A percentile compares a stretch with the other conserved stretches of the same genome.
These are phyloP conservation scores for Colletotrichum tanaceti DNA, from an alignment of 2,329 filamentous ascomycete genomes.

Conservation along the genomic window DNA sequence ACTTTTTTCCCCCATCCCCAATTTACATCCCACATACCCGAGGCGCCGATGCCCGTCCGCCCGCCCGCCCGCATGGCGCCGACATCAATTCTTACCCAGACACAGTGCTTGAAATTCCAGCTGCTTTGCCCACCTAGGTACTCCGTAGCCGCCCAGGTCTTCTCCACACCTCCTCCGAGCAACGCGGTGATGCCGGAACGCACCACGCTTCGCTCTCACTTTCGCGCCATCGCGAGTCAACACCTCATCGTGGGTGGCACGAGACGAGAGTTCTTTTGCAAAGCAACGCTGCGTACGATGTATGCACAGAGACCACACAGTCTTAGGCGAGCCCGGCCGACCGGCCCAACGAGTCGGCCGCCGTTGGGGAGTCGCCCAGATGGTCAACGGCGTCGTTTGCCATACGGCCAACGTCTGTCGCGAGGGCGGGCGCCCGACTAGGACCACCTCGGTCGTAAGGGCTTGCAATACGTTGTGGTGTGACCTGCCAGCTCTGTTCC, in stretches of 20 bases:
- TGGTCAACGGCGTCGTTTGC: neutral
- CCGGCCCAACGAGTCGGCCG: conserved; percentile 7
- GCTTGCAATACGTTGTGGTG: neutral
- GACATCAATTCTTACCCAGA: neutral
- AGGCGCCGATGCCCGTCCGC: conserved; percentile 4
- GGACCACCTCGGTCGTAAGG: neutral
- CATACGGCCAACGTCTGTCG: conserved; percentile 8
- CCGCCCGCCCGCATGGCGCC: neutral
- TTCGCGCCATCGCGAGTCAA: conserved; percentile 15
- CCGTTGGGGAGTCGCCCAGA: neutral
- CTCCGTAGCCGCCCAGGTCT: neutral
- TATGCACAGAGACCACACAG: neutral
- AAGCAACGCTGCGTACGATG: neutral
- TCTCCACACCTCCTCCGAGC: neutral
- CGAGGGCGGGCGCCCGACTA: neutral
- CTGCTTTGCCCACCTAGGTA: neutral
- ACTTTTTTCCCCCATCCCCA: neutral
- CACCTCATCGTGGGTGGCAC: neutral
- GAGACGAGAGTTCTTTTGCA: no score
- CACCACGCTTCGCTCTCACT: conserved; percentile 1
- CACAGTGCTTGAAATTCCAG: no score
- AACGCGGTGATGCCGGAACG: neutral
- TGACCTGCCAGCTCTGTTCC: no score
- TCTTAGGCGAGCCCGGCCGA: neutral
- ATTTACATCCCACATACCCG: conserved; percentile 9